These are phyloP conservation scores for Wickerhamiella spandovensis DNA, from an alignment of 805 yeast species.

Conservation along the genomic window DNA sequence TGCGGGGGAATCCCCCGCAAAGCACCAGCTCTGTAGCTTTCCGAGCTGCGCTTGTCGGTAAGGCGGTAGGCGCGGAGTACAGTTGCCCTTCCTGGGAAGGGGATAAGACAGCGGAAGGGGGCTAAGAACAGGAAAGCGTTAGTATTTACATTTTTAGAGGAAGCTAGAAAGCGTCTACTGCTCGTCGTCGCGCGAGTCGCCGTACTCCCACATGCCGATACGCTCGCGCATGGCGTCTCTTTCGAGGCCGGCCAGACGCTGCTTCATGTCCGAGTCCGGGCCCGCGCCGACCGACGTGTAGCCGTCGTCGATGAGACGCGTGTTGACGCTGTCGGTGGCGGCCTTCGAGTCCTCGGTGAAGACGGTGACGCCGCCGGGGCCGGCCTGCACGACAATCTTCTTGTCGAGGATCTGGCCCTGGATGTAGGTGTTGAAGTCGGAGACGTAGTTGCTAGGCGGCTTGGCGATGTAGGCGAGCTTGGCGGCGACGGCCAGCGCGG, in stretches of 20 bases:
- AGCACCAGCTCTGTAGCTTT: too few species aligned
- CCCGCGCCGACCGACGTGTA: constrained; percentile 38
- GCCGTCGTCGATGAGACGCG: constrained; percentile 44
- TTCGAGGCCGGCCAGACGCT: constrained; percentile 33
- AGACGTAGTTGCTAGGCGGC: constrained; percentile 49
- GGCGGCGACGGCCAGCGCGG: constrained; percentile 45
- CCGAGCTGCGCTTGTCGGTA: too few species aligned
- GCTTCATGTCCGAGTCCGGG: constrained; percentile 23
- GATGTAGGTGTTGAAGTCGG: constrained; percentile 40
- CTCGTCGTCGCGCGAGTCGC: constrained; percentile 56
- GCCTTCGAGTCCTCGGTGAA: constrained; percentile 45
- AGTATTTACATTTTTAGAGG: background rate
- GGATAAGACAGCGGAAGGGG: too few species aligned
- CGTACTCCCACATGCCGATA: constrained; percentile 63
- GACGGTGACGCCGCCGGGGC: constrained; percentile 29
- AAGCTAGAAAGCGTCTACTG: background rate
- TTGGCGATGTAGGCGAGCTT: constrained; percentile 38
- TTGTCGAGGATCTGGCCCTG: constrained; percentile 41
- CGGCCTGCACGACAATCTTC: constrained; percentile 40
- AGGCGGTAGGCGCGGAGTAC: too few species aligned
- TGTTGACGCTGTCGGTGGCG: constrained; percentile 46
- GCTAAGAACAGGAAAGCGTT: too few species aligned
- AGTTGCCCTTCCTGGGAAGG: too few species aligned
- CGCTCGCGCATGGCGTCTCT: constrained; percentile 35
- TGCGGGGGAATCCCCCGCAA: too few species aligned